These are phyloP conservation scores for Calonectria montana DNA, from an alignment of 2,329 filamentous ascomycete genomes.

Conservation along the genomic window DNA sequence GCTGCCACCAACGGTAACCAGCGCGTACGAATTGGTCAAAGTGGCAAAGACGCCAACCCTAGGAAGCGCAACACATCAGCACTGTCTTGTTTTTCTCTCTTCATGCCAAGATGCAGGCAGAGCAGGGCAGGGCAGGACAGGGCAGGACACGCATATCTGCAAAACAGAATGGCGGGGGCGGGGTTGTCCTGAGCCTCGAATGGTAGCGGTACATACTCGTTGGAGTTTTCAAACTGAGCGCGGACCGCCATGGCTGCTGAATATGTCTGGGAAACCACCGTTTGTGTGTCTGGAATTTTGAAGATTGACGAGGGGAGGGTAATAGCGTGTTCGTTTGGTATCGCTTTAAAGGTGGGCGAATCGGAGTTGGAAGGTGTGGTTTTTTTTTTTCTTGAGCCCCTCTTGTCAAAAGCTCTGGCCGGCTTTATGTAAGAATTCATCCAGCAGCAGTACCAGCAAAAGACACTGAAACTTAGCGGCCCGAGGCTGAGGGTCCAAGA, in stretches of 20 bases:
- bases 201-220: conserved; percentile 73
- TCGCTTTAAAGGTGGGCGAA: conserved; percentile 32
- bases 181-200: conserved; percentile 23
- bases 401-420: conserved; percentile 33
- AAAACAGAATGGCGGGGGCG: conserved; percentile 34
- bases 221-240: conserved; percentile 88
- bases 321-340: background rate
- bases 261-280: conserved; percentile 26
- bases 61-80: conserved; percentile 28
- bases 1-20: conserved; percentile 93
- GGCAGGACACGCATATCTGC: background rate
- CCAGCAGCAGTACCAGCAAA: conserved; percentile 4
- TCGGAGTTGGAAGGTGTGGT: conserved; percentile 22
- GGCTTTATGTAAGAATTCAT: conserved; percentile 39
- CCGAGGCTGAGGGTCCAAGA: conserved; percentile 4
- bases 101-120: background rate
- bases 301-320: background rate
- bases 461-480: conserved; percentile 18
- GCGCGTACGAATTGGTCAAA: conserved; percentile 95
- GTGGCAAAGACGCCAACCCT: conserved; percentile 97
- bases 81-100: background rate
- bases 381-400: conserved; percentile 36
- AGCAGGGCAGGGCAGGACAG: conserved; percentile 3
- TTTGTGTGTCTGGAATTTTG: conserved; percentile 35
- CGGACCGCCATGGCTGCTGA: conserved; percentile 70